Conservation (phyloP, 768 basidiomycete species). For the Suillus cothurnatus region DNA sequence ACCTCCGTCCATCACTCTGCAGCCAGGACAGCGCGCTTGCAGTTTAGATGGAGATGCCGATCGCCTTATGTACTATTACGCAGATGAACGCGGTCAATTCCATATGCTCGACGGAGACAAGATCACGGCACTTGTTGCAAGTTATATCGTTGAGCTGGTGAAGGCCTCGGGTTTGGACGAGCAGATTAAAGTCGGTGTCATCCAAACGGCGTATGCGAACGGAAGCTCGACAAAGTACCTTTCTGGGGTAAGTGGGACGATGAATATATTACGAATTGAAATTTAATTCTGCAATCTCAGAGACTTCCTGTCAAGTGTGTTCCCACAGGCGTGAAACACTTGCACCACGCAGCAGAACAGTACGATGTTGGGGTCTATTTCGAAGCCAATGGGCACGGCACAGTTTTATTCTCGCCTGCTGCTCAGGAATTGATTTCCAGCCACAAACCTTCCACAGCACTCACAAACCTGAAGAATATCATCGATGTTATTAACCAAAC, state of each 20-base stretch:
- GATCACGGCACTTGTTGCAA: slow-evolving; percentile 91
- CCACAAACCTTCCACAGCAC: slow-evolving; percentile 74
- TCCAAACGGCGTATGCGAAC: slow-evolving; percentile 99
- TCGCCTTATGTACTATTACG: slow-evolving; percentile 93
- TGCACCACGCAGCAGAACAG: slow-evolving; percentile 95
- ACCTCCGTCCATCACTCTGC: slow-evolving; percentile 74
- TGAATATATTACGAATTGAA: not conserved
- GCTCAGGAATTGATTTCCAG: slow-evolving; percentile 63
- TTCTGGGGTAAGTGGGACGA: slow-evolving; percentile 55
- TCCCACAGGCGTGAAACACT: slow-evolving; percentile 95
- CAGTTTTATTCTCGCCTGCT: slow-evolving; percentile 86
- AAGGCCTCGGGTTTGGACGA: slow-evolving; percentile 80
- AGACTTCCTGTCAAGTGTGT: slow-evolving; percentile 94
- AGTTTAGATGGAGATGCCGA: slow-evolving; percentile 98
- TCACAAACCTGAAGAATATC: slow-evolving; percentile 75
- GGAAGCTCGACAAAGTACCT: slow-evolving; percentile 95
- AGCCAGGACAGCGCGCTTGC: slow-evolving; percentile 80
- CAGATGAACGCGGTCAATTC: slow-evolving; percentile 77
- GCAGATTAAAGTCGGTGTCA: slow-evolving; percentile 85
- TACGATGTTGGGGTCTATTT: slow-evolving; percentile 99
- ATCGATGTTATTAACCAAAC: slow-evolving; percentile 94
- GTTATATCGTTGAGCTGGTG: slow-evolving; percentile 90
- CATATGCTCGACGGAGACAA: slow-evolving; percentile 98
- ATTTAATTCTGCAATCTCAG: slow-evolving; percentile 42
- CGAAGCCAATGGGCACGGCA: slow-evolving; percentile 98